Evolutionary conservation across 331 rosid genomes (phyloP).

Genomic region (Phaseolus coccineus): DNA sequence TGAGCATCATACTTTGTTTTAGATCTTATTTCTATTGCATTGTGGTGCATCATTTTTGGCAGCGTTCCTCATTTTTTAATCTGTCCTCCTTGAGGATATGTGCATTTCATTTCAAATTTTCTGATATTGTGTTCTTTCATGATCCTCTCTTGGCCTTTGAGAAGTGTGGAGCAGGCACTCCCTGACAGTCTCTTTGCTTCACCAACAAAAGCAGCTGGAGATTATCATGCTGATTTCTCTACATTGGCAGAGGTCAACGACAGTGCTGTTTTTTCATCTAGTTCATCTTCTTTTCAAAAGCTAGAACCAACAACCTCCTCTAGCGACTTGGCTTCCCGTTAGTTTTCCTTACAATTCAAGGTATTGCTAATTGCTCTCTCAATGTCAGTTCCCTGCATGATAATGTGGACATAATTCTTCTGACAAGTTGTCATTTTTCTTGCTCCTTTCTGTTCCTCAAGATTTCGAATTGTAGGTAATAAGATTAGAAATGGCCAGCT

Average conservation of each 20-base stretch:
- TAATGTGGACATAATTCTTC: slow-evolving; percentile 20
- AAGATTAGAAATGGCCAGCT: slow-evolving; percentile 56
- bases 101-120: slow-evolving; percentile 12
- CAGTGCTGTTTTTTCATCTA: slow-evolving; percentile 35
- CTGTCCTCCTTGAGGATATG: neutral
- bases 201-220: slow-evolving; percentile 72
- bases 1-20: slow-evolving; percentile 23
- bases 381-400: slow-evolving; percentile 14
- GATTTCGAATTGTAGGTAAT: slow-evolving; percentile 64
- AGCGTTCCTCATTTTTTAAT: neutral
- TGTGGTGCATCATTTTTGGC: neutral
- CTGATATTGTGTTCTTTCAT: slow-evolving; percentile 31
- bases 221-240: slow-evolving; percentile 52
- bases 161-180: slow-evolving; percentile 80
- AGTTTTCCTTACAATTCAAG: slow-evolving; percentile 56
- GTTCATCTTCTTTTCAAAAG: slow-evolving; percentile 45
- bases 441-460: slow-evolving; percentile 51
- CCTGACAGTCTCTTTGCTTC: slow-evolving; percentile 85
- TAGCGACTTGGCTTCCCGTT: slow-evolving; percentile 52
- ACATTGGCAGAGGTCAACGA: slow-evolving; percentile 48
- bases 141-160: slow-evolving; percentile 37
- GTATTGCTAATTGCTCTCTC: slow-evolving; percentile 48
- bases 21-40: slow-evolving; percentile 5
- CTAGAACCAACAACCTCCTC: slow-evolving; percentile 41
- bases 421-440: slow-evolving; percentile 39